These are phyloP conservation scores for Nemania sp. DNA, from an alignment of 2,329 filamentous ascomycete species.

Conservation along the genomic window DNA sequence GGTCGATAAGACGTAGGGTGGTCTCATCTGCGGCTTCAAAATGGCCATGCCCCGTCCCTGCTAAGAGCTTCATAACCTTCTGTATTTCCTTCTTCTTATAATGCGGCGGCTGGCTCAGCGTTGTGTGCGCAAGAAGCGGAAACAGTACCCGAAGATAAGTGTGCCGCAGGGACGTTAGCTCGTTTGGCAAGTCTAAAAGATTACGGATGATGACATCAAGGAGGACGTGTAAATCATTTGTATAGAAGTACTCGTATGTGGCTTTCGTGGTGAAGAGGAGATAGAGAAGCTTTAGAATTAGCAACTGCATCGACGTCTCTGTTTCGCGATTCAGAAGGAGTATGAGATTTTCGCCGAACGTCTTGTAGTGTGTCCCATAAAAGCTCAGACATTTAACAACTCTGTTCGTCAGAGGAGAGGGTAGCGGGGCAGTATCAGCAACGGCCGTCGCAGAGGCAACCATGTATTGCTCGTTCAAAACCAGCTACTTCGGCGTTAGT, in stretches of 20 bases:
- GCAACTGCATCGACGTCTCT: conserved; percentile 88
- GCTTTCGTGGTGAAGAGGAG: conserved; percentile 89
- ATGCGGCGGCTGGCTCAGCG: conserved; percentile 81
- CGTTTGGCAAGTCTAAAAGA: conserved; percentile 90
- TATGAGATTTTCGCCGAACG: conserved; percentile 97
- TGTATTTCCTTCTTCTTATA: conserved; percentile 90
- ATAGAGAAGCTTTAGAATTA: conserved; percentile 96
- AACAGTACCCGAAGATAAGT: conserved; percentile 94
- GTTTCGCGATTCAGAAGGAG: conserved; percentile 92
- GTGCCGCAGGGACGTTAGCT: conserved; percentile 76
- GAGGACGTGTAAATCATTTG: conserved; percentile 91
- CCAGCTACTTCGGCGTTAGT: conserved; percentile 63
- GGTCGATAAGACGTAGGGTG: conserved; percentile 74
- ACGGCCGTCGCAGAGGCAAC: conserved; percentile 66
- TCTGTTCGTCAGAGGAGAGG: conserved; percentile 76
- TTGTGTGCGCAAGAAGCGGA: conserved; percentile 87
- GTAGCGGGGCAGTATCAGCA: conserved; percentile 45
- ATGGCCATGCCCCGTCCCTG: conserved; percentile 68
- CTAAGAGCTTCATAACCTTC: conserved; percentile 73
- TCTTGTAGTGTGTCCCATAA: conserved; percentile 81
- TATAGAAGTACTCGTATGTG: conserved; percentile 98
- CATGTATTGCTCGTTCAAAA: conserved; percentile 98
- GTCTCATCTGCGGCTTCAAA: conserved; percentile 83
- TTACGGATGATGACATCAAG: conserved; percentile 97
- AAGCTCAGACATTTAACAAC: conserved; percentile 89